Percentiles rank a stretch among this genome's conserved stretches.
Evolutionary conservation across 2,329 filamentous ascomycete genomes (phyloP).

Genomic region (Fusarium nisikadoi): DNA sequence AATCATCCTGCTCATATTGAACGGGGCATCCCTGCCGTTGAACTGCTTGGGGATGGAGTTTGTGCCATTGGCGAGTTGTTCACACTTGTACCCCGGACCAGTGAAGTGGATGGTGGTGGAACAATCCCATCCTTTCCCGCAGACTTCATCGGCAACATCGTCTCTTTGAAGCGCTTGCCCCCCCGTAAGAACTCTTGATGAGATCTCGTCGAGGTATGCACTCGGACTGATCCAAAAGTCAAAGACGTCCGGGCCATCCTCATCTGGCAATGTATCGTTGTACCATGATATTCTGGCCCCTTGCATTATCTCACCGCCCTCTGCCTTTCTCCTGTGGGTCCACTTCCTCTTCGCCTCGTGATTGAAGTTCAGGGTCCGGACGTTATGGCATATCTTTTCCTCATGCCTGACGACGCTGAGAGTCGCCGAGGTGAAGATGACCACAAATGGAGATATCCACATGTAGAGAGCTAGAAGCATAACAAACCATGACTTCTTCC

Average conservation of each 20-base stretch:
- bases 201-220: slow-evolving; percentile 4
- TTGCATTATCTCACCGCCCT: neutral
- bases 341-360: slow-evolving; percentile 5
- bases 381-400: neutral
- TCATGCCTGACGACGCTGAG: slow-evolving; percentile 5
- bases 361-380: slow-evolving; percentile 32
- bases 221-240: slow-evolving; percentile 29
- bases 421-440: slow-evolving; percentile 34
- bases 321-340: neutral
- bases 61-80: neutral
- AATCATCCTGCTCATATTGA: slow-evolving; percentile 24
- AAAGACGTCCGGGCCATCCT: neutral
- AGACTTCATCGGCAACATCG: slow-evolving; percentile 13
- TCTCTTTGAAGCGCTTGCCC: slow-evolving; percentile 16
- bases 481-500: slow-evolving; percentile 19
- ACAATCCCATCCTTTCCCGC: slow-evolving; percentile 26
- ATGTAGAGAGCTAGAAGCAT: slow-evolving; percentile 29
- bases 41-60: neutral
- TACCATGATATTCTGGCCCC: slow-evolving; percentile 19
- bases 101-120: slow-evolving; percentile 26
- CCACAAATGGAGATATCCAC: slow-evolving; percentile 23
- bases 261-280: slow-evolving; percentile 1
- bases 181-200: slow-evolving; percentile 17
- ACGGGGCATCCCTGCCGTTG: neutral
- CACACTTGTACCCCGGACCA: slow-evolving; percentile 28